These are phyloP conservation scores for Fragaria ananassa DNA, from an alignment of 306 rosid genomes.

Conservation along the genomic window DNA sequence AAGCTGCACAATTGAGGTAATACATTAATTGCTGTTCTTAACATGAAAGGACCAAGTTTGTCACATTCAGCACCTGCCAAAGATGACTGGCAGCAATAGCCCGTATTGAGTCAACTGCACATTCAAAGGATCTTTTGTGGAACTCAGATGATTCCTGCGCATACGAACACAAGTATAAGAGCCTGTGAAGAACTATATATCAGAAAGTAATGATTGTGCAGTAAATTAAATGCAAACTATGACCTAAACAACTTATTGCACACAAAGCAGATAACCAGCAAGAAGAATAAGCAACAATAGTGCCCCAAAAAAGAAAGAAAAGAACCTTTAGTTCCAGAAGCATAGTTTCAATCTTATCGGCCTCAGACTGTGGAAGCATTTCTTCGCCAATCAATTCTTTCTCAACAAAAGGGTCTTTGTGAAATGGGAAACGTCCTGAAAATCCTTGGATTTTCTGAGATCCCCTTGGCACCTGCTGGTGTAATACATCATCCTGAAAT, in stretches of 20 bases:
- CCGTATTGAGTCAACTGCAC: constrained; percentile 81
- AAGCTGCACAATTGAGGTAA: constrained; percentile 63
- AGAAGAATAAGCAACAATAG: constrained; percentile 1
- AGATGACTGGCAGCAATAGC: constrained; percentile 94
- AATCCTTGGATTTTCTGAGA: constrained; percentile 65
- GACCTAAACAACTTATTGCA: constrained; percentile 8
- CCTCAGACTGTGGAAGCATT: constrained; percentile 89
- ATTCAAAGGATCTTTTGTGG: constrained; percentile 90
- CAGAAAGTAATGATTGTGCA: background rate
- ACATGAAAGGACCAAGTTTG: constrained; percentile 23
- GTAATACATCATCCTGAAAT: constrained; percentile 48
- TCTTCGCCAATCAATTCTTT: constrained; percentile 63
- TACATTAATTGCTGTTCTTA: constrained; percentile 22
- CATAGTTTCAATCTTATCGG: constrained; percentile 93
- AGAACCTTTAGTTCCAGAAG: constrained; percentile 80
- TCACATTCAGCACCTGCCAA: constrained; percentile 77
- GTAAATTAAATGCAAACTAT: background rate
- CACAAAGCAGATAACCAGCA: constrained; percentile 9
- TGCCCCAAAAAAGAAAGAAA: background rate
- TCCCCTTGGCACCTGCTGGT: constrained; percentile 62
- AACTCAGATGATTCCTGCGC: constrained; percentile 86
- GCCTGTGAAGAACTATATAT: constrained; percentile 1
- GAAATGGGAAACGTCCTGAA: constrained; percentile 56
- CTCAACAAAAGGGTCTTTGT: constrained; percentile 53
- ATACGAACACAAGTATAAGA: constrained; percentile 9